phyloP scores from a whole-genome alignment of 2,329 filamentous ascomycete genomes.

The Pyrenophora teres region DNA sequence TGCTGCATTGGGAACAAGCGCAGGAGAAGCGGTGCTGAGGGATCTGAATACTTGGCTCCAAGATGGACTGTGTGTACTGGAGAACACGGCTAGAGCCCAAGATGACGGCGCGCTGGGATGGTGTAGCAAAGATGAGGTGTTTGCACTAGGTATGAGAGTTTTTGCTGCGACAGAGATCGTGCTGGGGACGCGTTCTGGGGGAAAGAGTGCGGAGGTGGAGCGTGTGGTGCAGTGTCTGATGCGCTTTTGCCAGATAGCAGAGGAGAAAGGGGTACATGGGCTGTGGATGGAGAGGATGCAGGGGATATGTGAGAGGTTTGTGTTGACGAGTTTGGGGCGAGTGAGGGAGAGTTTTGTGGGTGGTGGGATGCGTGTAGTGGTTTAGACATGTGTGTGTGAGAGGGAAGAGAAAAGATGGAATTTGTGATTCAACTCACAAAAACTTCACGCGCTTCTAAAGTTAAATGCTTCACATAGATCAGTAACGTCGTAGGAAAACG shows the following conservation, averaged over 20 bases:
- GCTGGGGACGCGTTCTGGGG: conserved; percentile 28
- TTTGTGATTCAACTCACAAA: background rate
- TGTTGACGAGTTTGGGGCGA: conserved; percentile 16
- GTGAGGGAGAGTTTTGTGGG: conserved; percentile 8
- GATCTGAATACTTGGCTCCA: conserved; percentile 54
- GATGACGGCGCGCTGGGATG: conserved; percentile 73
- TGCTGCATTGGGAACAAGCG: too few species aligned
- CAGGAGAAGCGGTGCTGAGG: conserved; percentile 5
- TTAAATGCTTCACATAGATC: background rate
- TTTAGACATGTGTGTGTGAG: background rate
- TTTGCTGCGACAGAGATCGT: conserved; percentile 51
- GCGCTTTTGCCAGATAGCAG: conserved; percentile 28
- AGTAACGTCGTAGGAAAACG: background rate
- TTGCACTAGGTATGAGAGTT: conserved; percentile 60
- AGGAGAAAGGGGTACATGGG: conserved; percentile 35
- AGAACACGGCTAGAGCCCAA: conserved; percentile 38
- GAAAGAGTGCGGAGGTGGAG: conserved; percentile 25
- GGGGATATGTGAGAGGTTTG: conserved; percentile 33
- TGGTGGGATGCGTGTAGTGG: background rate
- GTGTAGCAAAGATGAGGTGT: conserved; percentile 70
- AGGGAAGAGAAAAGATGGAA: too few species aligned
- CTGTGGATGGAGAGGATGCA: conserved; percentile 47
- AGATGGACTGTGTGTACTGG: conserved; percentile 56
- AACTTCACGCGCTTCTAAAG: background rate
- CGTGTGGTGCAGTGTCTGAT: conserved; percentile 28